These are phyloP conservation scores for Dendrocalamus latiflorus DNA, from an alignment of 202 grass and related monocot genomes.

Conservation along the genomic window DNA sequence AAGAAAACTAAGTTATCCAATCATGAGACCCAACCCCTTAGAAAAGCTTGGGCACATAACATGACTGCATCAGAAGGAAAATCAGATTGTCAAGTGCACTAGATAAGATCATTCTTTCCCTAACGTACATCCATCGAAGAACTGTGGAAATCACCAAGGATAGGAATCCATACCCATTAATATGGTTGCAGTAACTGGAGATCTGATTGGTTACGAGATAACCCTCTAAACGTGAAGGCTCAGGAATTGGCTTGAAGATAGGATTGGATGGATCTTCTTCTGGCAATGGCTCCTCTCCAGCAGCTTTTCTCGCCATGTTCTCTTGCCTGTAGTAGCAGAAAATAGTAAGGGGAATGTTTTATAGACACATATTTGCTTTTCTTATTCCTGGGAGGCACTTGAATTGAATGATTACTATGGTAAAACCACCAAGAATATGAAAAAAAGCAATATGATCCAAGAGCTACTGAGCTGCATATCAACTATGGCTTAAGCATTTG, in stretches of 20 bases:
- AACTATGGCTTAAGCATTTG: background rate
- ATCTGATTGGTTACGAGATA: conserved; percentile 98
- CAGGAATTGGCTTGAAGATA: conserved; percentile 91
- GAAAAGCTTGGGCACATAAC: background rate
- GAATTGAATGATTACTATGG: background rate
- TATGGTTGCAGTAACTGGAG: conserved; percentile 96
- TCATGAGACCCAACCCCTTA: background rate
- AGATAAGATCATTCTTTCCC: background rate
- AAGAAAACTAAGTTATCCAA: background rate
- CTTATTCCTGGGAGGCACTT: background rate
- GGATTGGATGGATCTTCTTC: conserved; percentile 91
- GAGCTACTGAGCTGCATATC: background rate
- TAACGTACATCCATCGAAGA: background rate
- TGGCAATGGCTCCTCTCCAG: conserved; percentile 88
- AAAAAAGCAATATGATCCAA: background rate
- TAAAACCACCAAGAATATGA: background rate
- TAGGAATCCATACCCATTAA: conserved; percentile 63
- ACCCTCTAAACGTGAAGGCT: conserved; percentile 87
- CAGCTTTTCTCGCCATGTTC: conserved; percentile 79
- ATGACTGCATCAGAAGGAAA: background rate
- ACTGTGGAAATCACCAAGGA: background rate
- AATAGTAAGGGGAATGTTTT: background rate
- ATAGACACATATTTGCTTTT: background rate
- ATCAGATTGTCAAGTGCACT: background rate
- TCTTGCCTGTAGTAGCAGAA: conserved; percentile 56